A percentile compares a stretch with the other conserved stretches of the same genome.
Evolutionary conservation across 1,284 basidiomycete species (phyloP).

Genomic region (Cryptococcus hybrid): DNA sequence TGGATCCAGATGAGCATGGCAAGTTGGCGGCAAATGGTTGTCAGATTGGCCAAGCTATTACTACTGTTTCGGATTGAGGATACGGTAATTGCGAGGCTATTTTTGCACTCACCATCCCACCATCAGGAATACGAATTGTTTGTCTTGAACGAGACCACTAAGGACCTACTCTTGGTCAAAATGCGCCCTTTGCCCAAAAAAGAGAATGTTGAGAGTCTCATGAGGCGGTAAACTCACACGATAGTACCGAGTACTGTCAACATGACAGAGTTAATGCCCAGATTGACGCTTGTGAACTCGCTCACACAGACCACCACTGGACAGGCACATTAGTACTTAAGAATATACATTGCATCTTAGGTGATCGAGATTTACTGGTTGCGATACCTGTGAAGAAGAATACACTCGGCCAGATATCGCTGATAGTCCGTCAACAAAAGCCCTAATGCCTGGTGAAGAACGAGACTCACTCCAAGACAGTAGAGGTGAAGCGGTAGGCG

Average conservation of each 20-base stretch:
- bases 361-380: conserved; percentile 16
- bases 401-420: conserved; percentile 35
- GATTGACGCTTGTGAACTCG: conserved; percentile 18
- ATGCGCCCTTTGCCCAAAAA: neutral
- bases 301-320: conserved; percentile 31
- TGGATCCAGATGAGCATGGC: conserved; percentile 33
- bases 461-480: conserved; percentile 30
- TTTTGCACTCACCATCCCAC: conserved; percentile 28
- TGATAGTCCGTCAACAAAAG: conserved; percentile 7
- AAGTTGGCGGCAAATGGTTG: conserved; percentile 26
- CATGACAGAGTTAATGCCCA: conserved; percentile 28
- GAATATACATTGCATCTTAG: neutral
- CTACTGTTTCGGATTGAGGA: conserved; percentile 11
- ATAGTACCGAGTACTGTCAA: conserved; percentile 33
- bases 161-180: conserved; percentile 19
- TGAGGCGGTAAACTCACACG: conserved; percentile 19
- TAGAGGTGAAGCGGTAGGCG: conserved; percentile 27
- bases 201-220: neutral
- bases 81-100: neutral
- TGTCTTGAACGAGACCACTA: conserved; percentile 38
- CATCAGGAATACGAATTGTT: conserved; percentile 31
- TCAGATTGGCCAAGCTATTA: conserved; percentile 31
- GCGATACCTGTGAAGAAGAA: conserved; percentile 32
- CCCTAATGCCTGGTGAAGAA: neutral
- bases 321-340: neutral